phyloP scores from a whole-genome alignment of 2,329 filamentous ascomycete genomes.

The Ophiosphaerella korrae region DNA sequence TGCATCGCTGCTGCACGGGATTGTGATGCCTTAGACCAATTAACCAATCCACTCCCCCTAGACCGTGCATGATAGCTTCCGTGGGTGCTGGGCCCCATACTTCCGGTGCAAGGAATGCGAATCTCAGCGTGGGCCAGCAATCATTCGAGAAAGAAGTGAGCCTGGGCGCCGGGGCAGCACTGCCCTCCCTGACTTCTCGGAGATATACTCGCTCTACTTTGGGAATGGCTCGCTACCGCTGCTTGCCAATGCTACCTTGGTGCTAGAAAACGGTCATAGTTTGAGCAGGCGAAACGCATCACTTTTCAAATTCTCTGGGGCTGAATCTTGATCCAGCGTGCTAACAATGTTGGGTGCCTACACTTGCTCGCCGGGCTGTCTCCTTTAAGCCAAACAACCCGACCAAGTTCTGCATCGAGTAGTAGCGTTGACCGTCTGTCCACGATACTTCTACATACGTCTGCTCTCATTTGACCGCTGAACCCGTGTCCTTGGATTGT shows the following conservation, averaged over 20 bases:
- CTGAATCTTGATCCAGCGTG: slow-evolving; percentile 51
- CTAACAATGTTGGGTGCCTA: slow-evolving; percentile 41
- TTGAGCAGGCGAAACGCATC: slow-evolving; percentile 53
- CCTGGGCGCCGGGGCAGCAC: slow-evolving; percentile 45
- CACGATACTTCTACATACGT: slow-evolving; percentile 42
- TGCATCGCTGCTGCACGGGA: slow-evolving; percentile 49
- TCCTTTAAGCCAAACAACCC: slow-evolving; percentile 49
- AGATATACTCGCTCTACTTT: slow-evolving; percentile 50
- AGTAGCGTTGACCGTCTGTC: slow-evolving; percentile 34
- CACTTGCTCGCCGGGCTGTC: slow-evolving; percentile 43
- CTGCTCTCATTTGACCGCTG: slow-evolving; percentile 27
- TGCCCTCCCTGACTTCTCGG: slow-evolving; percentile 47
- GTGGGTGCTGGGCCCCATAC: slow-evolving; percentile 29
- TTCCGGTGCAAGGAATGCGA: slow-evolving; percentile 48
- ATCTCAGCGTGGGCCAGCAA: slow-evolving; percentile 41
- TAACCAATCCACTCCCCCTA: slow-evolving; percentile 36
- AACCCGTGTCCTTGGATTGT: slow-evolving; percentile 28
- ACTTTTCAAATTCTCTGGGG: slow-evolving; percentile 44
- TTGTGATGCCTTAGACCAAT: slow-evolving; percentile 36
- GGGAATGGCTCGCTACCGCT: slow-evolving; percentile 53
- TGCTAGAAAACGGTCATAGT: slow-evolving; percentile 51
- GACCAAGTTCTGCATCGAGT: slow-evolving; percentile 43
- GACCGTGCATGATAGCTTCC: slow-evolving; percentile 26
- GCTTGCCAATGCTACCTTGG: slow-evolving; percentile 54
- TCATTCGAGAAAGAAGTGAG: slow-evolving; percentile 41